Percentiles rank a stretch among this genome's conserved stretches.
Conservation (phyloP, 179 eudicot genomes). For the Amaranthus tricolor region DNA sequence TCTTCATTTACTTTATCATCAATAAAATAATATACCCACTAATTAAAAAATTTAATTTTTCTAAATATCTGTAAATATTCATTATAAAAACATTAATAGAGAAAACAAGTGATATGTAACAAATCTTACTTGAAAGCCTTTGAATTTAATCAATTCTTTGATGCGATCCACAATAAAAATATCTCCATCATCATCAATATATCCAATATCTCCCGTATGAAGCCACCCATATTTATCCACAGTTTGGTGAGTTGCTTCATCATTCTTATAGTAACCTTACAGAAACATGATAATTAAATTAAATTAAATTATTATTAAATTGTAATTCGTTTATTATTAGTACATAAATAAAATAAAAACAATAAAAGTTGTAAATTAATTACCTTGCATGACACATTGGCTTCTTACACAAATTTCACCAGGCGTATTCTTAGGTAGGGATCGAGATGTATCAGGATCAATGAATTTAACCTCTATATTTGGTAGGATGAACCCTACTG, state of each 20-base stretch:
- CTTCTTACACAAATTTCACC: slow-evolving; percentile 93
- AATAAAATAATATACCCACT: too few species aligned
- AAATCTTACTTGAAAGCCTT: slow-evolving; percentile 78
- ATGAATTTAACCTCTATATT: slow-evolving; percentile 87
- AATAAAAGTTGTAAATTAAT: not conserved
- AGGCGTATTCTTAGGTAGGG: slow-evolving; percentile 71
- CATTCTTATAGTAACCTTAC: slow-evolving; percentile 78
- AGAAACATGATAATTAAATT: not conserved
- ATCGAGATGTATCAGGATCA: slow-evolving; percentile 63
- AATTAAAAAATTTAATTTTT: too few species aligned
- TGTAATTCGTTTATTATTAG: not conserved
- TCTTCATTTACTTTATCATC: too few species aligned
- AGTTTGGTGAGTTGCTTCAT: slow-evolving; percentile 66
- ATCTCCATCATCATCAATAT: slow-evolving; percentile 94
- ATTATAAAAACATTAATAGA: too few species aligned
- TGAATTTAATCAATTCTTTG: slow-evolving; percentile 87
- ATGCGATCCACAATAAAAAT: slow-evolving; percentile 90
- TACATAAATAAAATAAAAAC: not conserved
- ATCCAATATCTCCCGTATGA: slow-evolving; percentile 91
- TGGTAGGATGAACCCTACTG: slow-evolving; percentile 88
- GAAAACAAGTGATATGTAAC: too few species aligned
- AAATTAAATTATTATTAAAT: not conserved
- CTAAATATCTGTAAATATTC: too few species aligned
- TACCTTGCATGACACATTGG: slow-evolving; percentile 95
- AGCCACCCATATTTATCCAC: slow-evolving; percentile 86